phyloP scores from a whole-genome alignment of 345 rosid species.

The Gossypium herbaceum region DNA sequence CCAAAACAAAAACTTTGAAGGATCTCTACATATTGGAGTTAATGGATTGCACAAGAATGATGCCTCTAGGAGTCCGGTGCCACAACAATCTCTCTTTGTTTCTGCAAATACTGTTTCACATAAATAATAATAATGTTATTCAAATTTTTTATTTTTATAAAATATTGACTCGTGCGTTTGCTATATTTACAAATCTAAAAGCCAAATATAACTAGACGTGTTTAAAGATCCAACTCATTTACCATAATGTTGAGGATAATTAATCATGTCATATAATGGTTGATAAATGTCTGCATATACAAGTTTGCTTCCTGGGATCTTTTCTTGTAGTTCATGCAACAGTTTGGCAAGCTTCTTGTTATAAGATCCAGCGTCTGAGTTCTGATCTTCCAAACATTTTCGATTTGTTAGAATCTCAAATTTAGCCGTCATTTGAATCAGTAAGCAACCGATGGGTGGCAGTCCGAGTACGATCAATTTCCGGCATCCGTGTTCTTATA shows the following conservation, averaged over 20 bases:
- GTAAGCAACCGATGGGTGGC: constrained; percentile 63
- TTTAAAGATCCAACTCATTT: too few species aligned
- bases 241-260: neutral
- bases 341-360: constrained; percentile 44
- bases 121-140: too few species aligned
- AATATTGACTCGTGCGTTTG: too few species aligned
- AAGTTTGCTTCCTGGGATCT: constrained; percentile 39
- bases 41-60: neutral
- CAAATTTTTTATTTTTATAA: too few species aligned
- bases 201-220: neutral
- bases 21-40: neutral
- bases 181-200: too few species aligned
- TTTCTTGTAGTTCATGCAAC: constrained; percentile 27
- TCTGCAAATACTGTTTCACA: neutral
- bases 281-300: constrained; percentile 41
- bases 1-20: neutral
- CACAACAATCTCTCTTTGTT: neutral
- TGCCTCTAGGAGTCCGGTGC: neutral
- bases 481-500: constrained; percentile 13
- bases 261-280: constrained; percentile 18
- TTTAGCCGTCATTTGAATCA: constrained; percentile 43
- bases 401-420: constrained; percentile 15
- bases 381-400: constrained; percentile 47
- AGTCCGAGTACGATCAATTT: constrained; percentile 45
- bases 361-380: constrained; percentile 39